Evolutionary conservation across 2,329 filamentous ascomycete species (phyloP).

Genomic region (Aspergillus hortae): DNA sequence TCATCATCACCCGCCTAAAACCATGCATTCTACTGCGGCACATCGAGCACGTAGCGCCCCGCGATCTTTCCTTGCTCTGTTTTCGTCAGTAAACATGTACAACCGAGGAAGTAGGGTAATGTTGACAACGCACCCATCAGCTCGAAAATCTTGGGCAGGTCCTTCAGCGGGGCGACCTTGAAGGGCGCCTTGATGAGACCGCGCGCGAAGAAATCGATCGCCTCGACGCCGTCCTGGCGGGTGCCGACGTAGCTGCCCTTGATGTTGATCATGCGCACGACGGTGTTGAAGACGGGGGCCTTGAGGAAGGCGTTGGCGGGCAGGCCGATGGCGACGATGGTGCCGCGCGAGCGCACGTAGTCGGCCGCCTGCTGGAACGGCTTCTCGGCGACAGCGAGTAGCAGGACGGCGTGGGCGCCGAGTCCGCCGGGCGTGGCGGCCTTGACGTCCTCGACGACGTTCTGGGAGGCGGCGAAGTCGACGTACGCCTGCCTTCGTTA

Average conservation of each 20-base stretch:
- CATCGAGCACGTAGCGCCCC: constrained; percentile 43
- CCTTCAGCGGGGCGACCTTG: constrained; percentile 77
- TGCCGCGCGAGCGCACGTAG: constrained; percentile 79
- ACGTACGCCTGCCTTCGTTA: constrained; percentile 54
- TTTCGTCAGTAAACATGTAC: constrained; percentile 14
- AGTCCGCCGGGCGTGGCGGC: constrained; percentile 73
- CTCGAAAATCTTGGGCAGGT: constrained; percentile 77
- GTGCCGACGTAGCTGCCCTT: constrained; percentile 93
- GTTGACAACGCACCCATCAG: constrained; percentile 52
- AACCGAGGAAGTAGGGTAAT: not conserved
- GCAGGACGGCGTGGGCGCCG: constrained; percentile 81
- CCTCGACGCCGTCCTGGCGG: constrained; percentile 80
- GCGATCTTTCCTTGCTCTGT: constrained; percentile 39
- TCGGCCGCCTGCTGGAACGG: constrained; percentile 92
- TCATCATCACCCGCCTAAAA: not conserved
- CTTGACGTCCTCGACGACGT: constrained; percentile 82
- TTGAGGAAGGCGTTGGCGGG: constrained; percentile 75
- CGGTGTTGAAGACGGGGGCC: constrained; percentile 85
- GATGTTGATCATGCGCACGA: constrained; percentile 87
- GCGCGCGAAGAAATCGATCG: constrained; percentile 80
- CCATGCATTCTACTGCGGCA: constrained; percentile 29
- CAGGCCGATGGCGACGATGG: constrained; percentile 84
- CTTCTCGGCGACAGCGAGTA: constrained; percentile 83
- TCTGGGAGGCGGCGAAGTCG: constrained; percentile 73
- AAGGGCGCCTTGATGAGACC: constrained; percentile 83